Base-by-base conservation (phyloP, 768 basidiomycete species). In the Mycena olivaceomarginata region DNA sequence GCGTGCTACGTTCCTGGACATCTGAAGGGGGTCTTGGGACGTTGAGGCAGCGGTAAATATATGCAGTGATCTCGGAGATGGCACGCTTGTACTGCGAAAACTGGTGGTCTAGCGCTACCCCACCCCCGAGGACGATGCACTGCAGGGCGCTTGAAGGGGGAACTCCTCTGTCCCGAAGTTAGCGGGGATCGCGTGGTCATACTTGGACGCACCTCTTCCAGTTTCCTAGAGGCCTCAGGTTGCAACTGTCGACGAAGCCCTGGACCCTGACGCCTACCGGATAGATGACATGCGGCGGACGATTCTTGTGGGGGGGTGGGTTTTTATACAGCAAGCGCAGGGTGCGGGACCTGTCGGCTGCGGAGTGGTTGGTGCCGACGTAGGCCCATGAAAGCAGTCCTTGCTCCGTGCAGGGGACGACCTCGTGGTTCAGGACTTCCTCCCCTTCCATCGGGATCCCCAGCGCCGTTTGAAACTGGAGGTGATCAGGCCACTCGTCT, bases 211-310 rank as follows among this genome's bases (percentile, higher is more conserved):
- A 67, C 67, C 18, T 37, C 2, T 3, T 9, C 22, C 37, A 67
- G 8, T 15, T 25, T 2, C 67, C 67, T 4, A 67, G 1, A 5
- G 67, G 11, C 39, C 15, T 40, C 25, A 67, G 51, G 15, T 51
- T 67, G 12, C 22, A 53, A 2, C 18, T 5, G 22, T 53, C 31
- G 8, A 67, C 16, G 43, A 67, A 53, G 4, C 46, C 67, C 16
- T 67, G 67, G 16, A 67, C 67, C 13, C 67, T 46, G 5, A 67
- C 25, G 37, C 67, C 67, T 5, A 67, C 67, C 15, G 67, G 67
- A 13, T 11, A 67, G 0, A 67, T 2, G 2, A 53, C 18, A 20
- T n/a, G 13, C 0, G 2, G 1, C 2, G 46, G 46, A 2, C 5
- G 8, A 48, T 53, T 31, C n/a, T n/a, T n/a, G 4, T 12, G 67